Evolutionary conservation across 2,329 filamentous ascomycete species (phyloP), one percentile per base, ranked within the genome.

Genomic region (Penicillium sp.): DNA sequence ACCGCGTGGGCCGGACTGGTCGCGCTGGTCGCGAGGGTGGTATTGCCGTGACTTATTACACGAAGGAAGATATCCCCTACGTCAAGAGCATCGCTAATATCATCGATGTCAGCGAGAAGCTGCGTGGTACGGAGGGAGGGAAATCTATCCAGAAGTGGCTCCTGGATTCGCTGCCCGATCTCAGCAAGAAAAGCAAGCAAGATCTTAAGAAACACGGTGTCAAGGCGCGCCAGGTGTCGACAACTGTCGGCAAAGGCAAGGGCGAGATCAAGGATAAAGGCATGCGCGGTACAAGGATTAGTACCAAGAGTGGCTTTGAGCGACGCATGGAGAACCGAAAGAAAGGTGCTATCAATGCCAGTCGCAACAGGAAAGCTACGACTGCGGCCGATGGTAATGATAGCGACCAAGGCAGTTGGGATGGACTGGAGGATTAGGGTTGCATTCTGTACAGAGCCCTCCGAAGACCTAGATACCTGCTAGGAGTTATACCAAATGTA

Each of bases 11-110:
- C 0, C 80, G 93, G 32, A 97, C 93, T 0, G 93, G 91, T 0
- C 79, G 93, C 15, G 93, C 90, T 0, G 93, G 93, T 0, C 79
- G 90, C 16, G 81, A 86, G 57, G 90, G 90, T 14, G 93, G 93
- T 33, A 79, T 95, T 3, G 90, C 89, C 0, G 84, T 98, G 1
- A 98, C 93, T 0, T 84, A 95, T 43, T 98, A 95, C 67, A 97
- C 91, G 0, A 88, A 93, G 63, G 93, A 96, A 46, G 93, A 98
- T 59, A 84, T 97, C 3, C 85, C 87, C 0, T 88, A 83, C 50
- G 80, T 98, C 41, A 94, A 91, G 71, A 87, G 82, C 48, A 86
- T 98, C 18, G 93, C 90, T 21, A 96, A 96, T 58, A 87, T 97
- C 21, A 95, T 98, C 49, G 80, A 86, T 0, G 79, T 81, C 15